A percentile compares a stretch with the other conserved stretches of the same genome.
phyloP scores from a whole-genome alignment of 2,329 filamentous ascomycete species.

The Cordyceps javanica region DNA sequence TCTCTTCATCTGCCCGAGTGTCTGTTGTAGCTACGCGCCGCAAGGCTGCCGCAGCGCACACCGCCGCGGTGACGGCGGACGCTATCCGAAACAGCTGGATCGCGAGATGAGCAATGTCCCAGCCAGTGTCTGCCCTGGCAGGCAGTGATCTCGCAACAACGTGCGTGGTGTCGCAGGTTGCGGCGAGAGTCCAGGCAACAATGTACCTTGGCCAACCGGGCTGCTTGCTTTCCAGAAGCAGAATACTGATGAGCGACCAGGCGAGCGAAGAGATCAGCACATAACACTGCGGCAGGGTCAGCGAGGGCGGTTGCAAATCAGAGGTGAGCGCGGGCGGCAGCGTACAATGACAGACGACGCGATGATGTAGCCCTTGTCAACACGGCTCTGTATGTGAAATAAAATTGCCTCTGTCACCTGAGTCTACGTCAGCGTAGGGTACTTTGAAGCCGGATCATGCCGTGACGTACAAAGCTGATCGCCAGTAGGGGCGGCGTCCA shows the following conservation, averaged over 20 bases:
- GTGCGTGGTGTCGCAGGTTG: background rate
- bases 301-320: too few relatives aligned
- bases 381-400: background rate
- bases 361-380: background rate
- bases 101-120: background rate
- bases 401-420: background rate
- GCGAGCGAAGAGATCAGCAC: background rate
- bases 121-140: background rate
- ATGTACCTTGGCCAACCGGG: background rate
- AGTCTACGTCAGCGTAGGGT: background rate
- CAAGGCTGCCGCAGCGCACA: background rate
- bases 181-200: background rate
- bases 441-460: background rate
- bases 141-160: background rate
- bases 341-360: background rate
- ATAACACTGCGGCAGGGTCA: background rate
- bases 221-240: background rate
- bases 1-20: background rate
- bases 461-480: background rate
- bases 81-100: background rate
- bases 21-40: background rate
- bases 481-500: constrained; percentile 2
- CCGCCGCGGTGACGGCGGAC: background rate
- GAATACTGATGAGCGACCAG: constrained; percentile 2
- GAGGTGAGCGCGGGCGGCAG: background rate